Conservation (phyloP, 202 grass and related monocot genomes). For the Panicum hallii region DNA sequence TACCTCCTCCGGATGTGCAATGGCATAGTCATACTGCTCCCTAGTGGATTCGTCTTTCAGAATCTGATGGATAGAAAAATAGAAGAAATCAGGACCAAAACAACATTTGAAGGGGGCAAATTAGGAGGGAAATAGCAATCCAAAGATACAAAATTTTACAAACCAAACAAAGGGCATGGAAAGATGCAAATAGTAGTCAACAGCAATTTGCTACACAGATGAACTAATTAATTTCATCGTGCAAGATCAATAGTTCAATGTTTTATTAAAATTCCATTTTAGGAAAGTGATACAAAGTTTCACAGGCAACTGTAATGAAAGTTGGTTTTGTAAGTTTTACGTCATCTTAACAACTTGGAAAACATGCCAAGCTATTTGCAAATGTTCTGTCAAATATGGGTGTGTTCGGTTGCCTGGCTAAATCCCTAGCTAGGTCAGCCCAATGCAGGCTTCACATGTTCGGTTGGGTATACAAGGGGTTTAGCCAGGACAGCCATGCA, state of each 20-base stretch:
- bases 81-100: slow-evolving; percentile 29
- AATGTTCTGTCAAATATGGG: background rate
- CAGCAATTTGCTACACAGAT: background rate
- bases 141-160: slow-evolving; percentile 13
- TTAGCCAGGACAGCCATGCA: no score
- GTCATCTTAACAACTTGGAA: slow-evolving; percentile 7
- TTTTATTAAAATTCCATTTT: slow-evolving; percentile 20
- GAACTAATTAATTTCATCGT: slow-evolving; percentile 1
- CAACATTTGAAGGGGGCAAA: slow-evolving; percentile 22
- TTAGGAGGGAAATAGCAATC: slow-evolving; percentile 4
- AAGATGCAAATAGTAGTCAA: slow-evolving; percentile 12
- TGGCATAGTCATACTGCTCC: slow-evolving; percentile 94
- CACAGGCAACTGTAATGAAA: slow-evolving; percentile 5
- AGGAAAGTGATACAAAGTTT: background rate
- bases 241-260: background rate
- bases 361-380: slow-evolving; percentile 6
- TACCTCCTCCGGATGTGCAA: slow-evolving; percentile 98
- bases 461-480: no score
- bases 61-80: slow-evolving; percentile 61
- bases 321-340: background rate
- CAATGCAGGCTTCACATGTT: no score
- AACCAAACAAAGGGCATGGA: slow-evolving; percentile 15
- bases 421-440: no score
- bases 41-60: slow-evolving; percentile 92
- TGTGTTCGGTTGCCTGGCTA: no score